Evolutionary conservation across 176 grass and related monocot species (phyloP).

Genomic region (Miscanthus lutarioriparius): DNA sequence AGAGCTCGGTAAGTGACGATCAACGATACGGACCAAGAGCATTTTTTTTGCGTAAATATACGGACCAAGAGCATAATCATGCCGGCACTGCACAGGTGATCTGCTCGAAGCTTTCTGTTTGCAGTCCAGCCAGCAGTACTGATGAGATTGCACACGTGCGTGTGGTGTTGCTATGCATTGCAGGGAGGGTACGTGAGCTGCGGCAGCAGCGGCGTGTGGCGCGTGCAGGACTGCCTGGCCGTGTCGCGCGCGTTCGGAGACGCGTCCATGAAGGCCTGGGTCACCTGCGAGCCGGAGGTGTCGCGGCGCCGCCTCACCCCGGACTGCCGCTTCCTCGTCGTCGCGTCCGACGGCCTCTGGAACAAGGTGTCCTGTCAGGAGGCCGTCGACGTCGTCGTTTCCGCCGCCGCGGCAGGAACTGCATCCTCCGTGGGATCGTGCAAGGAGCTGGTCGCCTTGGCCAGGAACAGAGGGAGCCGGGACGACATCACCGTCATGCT

Average conservation of each 20-base stretch:
- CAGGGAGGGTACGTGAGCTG: conserved; percentile 79
- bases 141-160: not conserved
- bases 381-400: conserved; percentile 47
- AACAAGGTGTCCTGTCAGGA: conserved; percentile 75
- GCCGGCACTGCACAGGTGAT: no score
- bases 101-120: not conserved
- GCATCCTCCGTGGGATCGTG: conserved; percentile 33
- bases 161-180: no score
- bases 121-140: not conserved
- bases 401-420: not conserved
- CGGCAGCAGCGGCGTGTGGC: conserved; percentile 61
- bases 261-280: conserved; percentile 67
- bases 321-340: conserved; percentile 51
- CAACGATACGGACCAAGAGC: no score
- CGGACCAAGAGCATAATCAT: not conserved
- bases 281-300: conserved; percentile 67
- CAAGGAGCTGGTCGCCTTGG: conserved; percentile 58
- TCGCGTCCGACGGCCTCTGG: conserved; percentile 88
- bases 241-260: conserved; percentile 81
- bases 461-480: conserved; percentile 55
- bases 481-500: conserved; percentile 81
- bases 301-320: conserved; percentile 33
- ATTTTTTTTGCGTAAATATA: no score
- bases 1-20: conserved; percentile 23
- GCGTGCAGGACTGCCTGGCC: conserved; percentile 76